These are phyloP conservation scores for Penicillium arizonense DNA, from an alignment of 495 filamentous ascomycete genomes.

Conservation along the genomic window DNA sequence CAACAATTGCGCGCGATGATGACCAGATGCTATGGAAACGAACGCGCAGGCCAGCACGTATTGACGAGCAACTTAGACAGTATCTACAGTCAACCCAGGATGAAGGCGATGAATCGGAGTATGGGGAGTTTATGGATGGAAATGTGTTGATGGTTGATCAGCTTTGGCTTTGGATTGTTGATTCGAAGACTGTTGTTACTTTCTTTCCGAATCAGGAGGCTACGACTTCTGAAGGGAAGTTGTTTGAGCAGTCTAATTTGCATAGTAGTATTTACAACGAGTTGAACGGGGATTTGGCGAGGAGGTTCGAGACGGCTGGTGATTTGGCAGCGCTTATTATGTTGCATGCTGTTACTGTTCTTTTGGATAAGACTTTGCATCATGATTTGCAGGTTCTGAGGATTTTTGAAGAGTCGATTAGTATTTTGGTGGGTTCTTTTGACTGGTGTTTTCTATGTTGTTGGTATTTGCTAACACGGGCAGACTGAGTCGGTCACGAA, in stretches of 20 bases:
- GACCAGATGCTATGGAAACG: conserved; percentile 73
- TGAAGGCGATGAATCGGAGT: conserved; percentile 8
- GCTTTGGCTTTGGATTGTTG: conserved; percentile 66
- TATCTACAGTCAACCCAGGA: conserved; percentile 19
- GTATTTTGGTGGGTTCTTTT: conserved; percentile 49
- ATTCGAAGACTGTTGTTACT: conserved; percentile 57
- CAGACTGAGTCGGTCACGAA: conserved; percentile 63
- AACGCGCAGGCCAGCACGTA: conserved; percentile 46
- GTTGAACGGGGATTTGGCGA: conserved; percentile 64
- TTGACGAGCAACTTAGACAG: conserved; percentile 26
- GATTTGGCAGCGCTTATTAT: conserved; percentile 63
- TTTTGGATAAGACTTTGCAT: conserved; percentile 57
- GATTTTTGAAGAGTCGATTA: conserved; percentile 67
- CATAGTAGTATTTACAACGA: conserved; percentile 66
- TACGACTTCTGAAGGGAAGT: conserved; percentile 49
- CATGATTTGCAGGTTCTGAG: conserved; percentile 62
- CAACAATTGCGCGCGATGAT: conserved; percentile 61
- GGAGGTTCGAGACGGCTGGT: conserved; percentile 59
- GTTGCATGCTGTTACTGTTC: conserved; percentile 60
- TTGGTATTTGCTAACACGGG: neutral
- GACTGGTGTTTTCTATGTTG: neutral
- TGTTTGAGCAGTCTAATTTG: conserved; percentile 61
- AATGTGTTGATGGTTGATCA: conserved; percentile 71
- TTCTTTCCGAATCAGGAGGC: conserved; percentile 54
- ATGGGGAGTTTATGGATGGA: conserved; percentile 47